Base-by-base conservation (phyloP, 169 alveolate species). In the Eimeria acervulina region DNA sequence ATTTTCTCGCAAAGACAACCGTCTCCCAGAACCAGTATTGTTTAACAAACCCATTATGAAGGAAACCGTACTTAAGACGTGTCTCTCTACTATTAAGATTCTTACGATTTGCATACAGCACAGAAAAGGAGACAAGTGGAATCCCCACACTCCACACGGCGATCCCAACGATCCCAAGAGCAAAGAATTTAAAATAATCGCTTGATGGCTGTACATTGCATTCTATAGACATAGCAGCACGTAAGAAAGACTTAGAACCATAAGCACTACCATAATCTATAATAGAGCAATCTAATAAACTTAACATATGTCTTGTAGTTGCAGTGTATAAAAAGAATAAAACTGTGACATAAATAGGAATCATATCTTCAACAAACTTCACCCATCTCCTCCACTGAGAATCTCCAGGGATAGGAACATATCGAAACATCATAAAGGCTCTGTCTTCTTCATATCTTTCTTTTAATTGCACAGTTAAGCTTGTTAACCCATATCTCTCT, bases 1-100 rank as follows among this genome's bases (percentile, higher is more conserved):
- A 89, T 78, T 98, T 98, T 28, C 99, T 88, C 23, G 97, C 95
- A 97, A 98, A 98, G 91, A 98, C 99, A 31, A 98, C 95, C 28
- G 96, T 95, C 93, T 98, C 99, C 99, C 99, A 98, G 96, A 94
- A 98, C 99, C 99, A 98, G 97, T 93, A 97, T 51, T 95, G 97
- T 63, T 96, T 97, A 85, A 96, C 95, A 97, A 96, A 98, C 4
- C 99, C 99, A 85, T 98, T 98, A 97, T 98, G 99, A 59, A 98
- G 90, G 89, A 98, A 98, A 52, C 99, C 99, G 88, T 97, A 98
- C 92, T 97, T 98, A 85, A 97, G 97, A 21, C 98, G 95, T 33
- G 97, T 95, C 59, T 97, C 98, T 68, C 97, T 96, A 38, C 97
- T 97, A 96, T 97, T 97, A 72, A 98, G 96, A 61, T 95, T 97